These are phyloP conservation scores for Boletus mariae DNA, from an alignment of 1,284 basidiomycete species.

Conservation along the genomic window DNA sequence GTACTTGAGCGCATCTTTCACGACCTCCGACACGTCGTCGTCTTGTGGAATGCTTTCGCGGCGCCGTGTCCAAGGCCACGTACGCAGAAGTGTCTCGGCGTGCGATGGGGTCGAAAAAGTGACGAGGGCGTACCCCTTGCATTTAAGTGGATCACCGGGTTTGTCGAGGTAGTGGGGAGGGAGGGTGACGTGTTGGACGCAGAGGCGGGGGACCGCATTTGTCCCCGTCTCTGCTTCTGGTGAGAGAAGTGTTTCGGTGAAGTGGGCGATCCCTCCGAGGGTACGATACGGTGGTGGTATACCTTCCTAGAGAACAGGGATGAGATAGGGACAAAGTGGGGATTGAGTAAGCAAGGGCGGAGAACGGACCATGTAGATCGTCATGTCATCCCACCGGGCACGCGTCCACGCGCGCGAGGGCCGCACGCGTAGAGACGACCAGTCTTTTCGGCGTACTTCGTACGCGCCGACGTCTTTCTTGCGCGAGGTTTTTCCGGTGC, in stretches of 20 bases:
- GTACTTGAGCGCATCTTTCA: constrained; percentile 47
- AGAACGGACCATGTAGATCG: constrained; percentile 60
- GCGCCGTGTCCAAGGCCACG: constrained; percentile 57
- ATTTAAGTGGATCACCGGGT: constrained; percentile 47
- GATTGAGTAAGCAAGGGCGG: neutral
- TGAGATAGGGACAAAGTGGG: neutral
- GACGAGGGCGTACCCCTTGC: constrained; percentile 72
- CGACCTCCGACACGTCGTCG: constrained; percentile 1
- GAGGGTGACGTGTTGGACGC: constrained; percentile 52
- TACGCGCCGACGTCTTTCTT: constrained; percentile 42
- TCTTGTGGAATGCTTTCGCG: neutral
- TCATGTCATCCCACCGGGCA: constrained; percentile 56
- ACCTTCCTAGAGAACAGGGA: constrained; percentile 50
- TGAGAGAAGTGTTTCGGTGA: constrained; percentile 42
- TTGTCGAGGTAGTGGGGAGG: constrained; percentile 49
- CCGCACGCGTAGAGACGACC: constrained; percentile 27
- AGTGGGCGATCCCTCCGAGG: constrained; percentile 44
- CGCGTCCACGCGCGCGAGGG: constrained; percentile 35
- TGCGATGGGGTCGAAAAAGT: constrained; percentile 43
- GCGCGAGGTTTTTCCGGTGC: constrained; percentile 26
- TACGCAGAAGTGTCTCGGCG: constrained; percentile 39
- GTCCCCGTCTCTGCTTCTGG: neutral
- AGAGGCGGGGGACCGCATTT: constrained; percentile 5
- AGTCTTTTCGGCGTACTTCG: constrained; percentile 55
- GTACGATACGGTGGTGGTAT: constrained; percentile 55